Base-by-base conservation (phyloP, 768 basidiomycete species). In the Lentinula detonsa region DNA sequence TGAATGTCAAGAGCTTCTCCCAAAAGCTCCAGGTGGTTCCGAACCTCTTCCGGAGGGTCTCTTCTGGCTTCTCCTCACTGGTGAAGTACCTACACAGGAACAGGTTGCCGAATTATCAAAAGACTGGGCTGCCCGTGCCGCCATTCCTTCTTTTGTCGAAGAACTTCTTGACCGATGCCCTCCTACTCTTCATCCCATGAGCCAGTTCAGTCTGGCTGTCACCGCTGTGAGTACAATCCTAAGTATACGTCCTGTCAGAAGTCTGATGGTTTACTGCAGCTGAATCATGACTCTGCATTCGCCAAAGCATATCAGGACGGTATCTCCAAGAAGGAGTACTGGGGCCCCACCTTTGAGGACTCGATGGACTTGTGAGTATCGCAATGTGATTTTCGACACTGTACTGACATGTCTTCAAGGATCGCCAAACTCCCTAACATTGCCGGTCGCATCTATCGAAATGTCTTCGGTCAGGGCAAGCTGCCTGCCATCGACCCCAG, bases 361-460 rank as follows among this genome's bases (percentile, higher is more conserved):
- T 80, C 84, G 51, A 93, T 93, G 91, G 91, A 93, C 72, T 76
- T 93, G 89, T 91, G 63, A 40, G 74, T 70, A 68, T 54, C 18
- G 15, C 8, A 57, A 52, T 7, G 6, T 28, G 37, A 37, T 43
- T 31, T 23, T n/a, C 63, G 46, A 10, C 18, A 7, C 13, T 6
- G 56, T 50, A 48, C 34, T 62, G 64, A 49, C 62, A 56, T 56
- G 48, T n/a, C 28, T 34, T 23, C 51, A 64, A 91, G 93, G 62
- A 97, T 98, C 67, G 96, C 96, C 70, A 98, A 98, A 75, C 85
- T 98, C 48, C 96, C 95, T 58, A 94, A 90, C 74, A 95, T 98
- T 65, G 95, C 96, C 56, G 95, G 95, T 61, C 90, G 91, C 61
- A 93, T 93, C 66, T 93, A 90, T 74, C 86, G 86, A 68, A 93